A percentile compares a stretch with the other conserved stretches of the same genome.
Conservation (phyloP, 225 moss, liverwort and hornwort genomes). For the Marchantia polymorpha region DNA sequence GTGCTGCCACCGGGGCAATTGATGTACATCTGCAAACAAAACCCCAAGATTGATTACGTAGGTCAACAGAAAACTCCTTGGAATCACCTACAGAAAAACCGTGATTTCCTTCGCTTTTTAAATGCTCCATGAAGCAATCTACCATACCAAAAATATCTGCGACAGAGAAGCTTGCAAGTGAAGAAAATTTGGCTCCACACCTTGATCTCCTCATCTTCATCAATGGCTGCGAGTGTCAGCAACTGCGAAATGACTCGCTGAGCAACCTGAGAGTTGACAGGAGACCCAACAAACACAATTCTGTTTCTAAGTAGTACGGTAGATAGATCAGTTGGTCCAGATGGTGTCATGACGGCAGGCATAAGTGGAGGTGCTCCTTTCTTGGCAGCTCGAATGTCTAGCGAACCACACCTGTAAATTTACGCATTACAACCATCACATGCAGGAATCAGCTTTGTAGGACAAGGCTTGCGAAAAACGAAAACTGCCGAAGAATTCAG, state of each 20-base stretch:
- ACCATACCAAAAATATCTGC: not conserved
- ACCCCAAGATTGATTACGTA: not conserved
- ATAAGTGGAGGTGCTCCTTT: constrained; percentile 61
- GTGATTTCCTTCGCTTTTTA: not conserved
- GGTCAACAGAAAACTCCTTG: too few species aligned
- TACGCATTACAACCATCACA: not conserved
- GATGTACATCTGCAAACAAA: constrained; percentile 76
- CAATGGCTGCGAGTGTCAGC: constrained; percentile 80
- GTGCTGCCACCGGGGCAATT: constrained; percentile 95
- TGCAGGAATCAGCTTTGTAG: too few species aligned
- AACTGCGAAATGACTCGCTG: constrained; percentile 81
- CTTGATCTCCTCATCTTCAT: constrained; percentile 90
- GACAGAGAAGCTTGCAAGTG: not conserved
- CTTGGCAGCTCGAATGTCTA: constrained; percentile 66
- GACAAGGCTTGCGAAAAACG: too few species aligned
- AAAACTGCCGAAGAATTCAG: too few species aligned
- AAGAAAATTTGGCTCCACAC: constrained; percentile 17
- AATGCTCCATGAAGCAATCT: not conserved
- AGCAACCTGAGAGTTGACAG: constrained; percentile 84
- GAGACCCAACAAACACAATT: constrained; percentile 78
- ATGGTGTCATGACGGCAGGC: constrained; percentile 76
- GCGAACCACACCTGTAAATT: constrained; percentile 6
- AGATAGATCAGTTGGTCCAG: constrained; percentile 66
- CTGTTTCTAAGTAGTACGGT: constrained; percentile 76
- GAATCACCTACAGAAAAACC: too few species aligned